phyloP scores from a whole-genome alignment of 441 rosid species.

The Monsonia emarginata region DNA sequence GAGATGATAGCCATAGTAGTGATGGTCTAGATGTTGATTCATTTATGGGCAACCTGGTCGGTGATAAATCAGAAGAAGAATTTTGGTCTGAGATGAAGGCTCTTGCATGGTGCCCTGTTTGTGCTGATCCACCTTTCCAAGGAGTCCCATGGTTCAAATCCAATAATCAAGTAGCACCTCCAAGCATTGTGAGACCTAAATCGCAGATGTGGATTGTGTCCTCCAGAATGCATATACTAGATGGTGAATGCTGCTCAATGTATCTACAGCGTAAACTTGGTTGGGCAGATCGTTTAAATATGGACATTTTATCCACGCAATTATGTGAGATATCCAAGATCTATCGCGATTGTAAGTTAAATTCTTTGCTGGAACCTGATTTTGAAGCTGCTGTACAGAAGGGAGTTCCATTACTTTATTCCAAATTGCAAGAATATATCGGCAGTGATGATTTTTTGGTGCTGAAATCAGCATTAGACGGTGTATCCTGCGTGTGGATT shows the following conservation, averaged over 20 bases:
- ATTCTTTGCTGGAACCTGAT: slow-evolving; percentile 39
- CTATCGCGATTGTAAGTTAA: slow-evolving; percentile 45
- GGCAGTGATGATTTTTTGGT: slow-evolving; percentile 54
- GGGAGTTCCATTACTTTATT: slow-evolving; percentile 61
- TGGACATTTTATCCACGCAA: slow-evolving; percentile 54
- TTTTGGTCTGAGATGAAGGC: slow-evolving; percentile 82
- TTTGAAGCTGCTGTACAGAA: slow-evolving; percentile 53
- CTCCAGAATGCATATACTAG: slow-evolving; percentile 62
- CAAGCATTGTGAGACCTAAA: slow-evolving; percentile 72
- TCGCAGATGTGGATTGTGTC: slow-evolving; percentile 83
- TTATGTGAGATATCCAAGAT: slow-evolving; percentile 66
- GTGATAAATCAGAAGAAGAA: slow-evolving; percentile 54
- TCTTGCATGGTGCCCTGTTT: slow-evolving; percentile 83
- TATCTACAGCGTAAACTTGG: slow-evolving; percentile 72
- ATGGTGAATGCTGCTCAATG: slow-evolving; percentile 50
- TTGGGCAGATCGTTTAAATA: slow-evolving; percentile 54
- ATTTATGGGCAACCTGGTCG: slow-evolving; percentile 41
- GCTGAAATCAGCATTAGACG: slow-evolving; percentile 57
- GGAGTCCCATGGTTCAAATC: slow-evolving; percentile 87
- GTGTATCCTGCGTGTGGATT: slow-evolving; percentile 89
- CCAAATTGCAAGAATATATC: slow-evolving; percentile 55
- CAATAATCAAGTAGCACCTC: slow-evolving; percentile 52
- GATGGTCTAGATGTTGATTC: slow-evolving; percentile 34
- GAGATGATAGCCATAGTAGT: slow-evolving; percentile 25
- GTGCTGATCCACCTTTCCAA: slow-evolving; percentile 53